Conservation (phyloP, 129 eudicot species). For the Flaveria bidentis region DNA sequence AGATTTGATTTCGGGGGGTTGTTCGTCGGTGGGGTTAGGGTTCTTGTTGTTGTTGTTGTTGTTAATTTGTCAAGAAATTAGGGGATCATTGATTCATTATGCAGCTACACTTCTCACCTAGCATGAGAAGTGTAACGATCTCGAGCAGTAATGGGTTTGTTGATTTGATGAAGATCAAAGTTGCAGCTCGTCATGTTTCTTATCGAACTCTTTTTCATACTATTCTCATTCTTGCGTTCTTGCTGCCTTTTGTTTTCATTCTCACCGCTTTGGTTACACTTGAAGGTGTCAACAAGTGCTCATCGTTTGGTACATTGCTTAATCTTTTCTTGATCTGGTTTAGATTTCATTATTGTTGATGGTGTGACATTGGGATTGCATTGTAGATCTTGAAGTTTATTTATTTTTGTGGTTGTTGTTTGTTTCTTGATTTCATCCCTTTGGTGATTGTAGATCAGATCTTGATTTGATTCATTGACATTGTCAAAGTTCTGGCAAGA, state of each 20-base stretch:
- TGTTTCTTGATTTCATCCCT: conserved; percentile 17
- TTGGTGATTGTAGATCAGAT: conserved; percentile 39
- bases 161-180: conserved; percentile 99
- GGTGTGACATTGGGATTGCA: conserved; percentile 5
- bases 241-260: conserved; percentile 91
- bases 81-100: conserved; percentile 53
- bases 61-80: conserved; percentile 14
- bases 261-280: conserved; percentile 95
- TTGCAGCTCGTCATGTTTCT: conserved; percentile 95
- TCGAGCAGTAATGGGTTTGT: conserved; percentile 75
- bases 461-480: conserved; percentile 32
- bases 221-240: conserved; percentile 74
- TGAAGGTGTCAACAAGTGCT: conserved; percentile 99
- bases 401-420: no score
- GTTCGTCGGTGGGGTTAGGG: conserved; percentile 39
- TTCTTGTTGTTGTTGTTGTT: conserved; percentile 12
- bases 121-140: conserved; percentile 99
- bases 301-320: conserved; percentile 67
- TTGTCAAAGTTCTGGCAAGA: neutral
- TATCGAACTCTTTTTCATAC: conserved; percentile 92
- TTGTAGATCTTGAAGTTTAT: conserved; percentile 26
- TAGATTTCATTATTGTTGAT: neutral
- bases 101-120: conserved; percentile 99
- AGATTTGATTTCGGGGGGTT: conserved; percentile 1
- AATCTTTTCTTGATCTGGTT: conserved; percentile 20